These are phyloP conservation scores for Prunus padus DNA, from an alignment of 306 rosid species.

Conservation along the genomic window DNA sequence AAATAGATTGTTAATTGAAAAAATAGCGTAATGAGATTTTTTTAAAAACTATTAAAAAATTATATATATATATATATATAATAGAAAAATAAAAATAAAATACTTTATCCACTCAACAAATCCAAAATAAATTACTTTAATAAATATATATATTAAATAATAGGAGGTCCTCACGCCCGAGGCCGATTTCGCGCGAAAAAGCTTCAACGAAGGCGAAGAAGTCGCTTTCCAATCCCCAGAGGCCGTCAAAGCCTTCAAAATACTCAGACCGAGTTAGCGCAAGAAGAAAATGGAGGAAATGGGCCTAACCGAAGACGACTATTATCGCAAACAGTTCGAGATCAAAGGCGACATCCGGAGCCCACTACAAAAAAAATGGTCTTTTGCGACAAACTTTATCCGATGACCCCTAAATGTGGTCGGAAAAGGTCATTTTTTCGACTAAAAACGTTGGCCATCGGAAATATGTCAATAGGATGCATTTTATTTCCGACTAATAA, in stretches of 20 bases:
- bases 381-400: too few relatives aligned
- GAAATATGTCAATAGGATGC: too few relatives aligned
- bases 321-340: conserved; percentile 59
- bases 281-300: conserved; percentile 70
- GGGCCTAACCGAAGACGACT: conserved; percentile 89
- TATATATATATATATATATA: background rate
- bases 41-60: too few relatives aligned
- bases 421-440: too few relatives aligned
- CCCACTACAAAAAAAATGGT: too few relatives aligned
- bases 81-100: background rate
- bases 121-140: too few relatives aligned
- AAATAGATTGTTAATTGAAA: too few relatives aligned
- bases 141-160: too few relatives aligned
- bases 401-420: too few relatives aligned
- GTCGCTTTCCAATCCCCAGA: conserved; percentile 78
- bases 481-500: too few relatives aligned
- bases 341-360: conserved; percentile 74
- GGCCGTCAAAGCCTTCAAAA: conserved; percentile 87
- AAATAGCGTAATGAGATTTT: too few relatives aligned
- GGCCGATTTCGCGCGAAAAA: conserved; percentile 78
- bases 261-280: conserved; percentile 71
- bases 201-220: conserved; percentile 91
- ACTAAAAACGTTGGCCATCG: too few relatives aligned
- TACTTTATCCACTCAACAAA: conserved; percentile 9
- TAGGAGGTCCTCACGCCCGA: conserved; percentile 85